Evolutionary conservation across 176 grass and related monocot species (phyloP).

Genomic region (Phyllostachys edulis): DNA sequence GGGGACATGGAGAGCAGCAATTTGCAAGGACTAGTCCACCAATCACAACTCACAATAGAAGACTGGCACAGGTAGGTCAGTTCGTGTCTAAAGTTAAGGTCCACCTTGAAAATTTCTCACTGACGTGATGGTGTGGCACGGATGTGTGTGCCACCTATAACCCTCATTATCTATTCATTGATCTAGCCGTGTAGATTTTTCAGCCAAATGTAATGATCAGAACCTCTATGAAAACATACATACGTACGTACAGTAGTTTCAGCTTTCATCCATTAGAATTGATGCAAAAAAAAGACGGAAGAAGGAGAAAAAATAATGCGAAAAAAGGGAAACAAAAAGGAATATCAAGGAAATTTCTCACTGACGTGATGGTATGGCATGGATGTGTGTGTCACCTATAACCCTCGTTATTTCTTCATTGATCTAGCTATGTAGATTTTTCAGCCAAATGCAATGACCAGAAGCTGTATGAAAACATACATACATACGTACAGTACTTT

Average conservation of each 20-base stretch:
- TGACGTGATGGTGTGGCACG: conserved; percentile 31
- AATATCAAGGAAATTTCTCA: too few relatives aligned
- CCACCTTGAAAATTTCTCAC: conserved; percentile 7
- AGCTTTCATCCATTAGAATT: too few relatives aligned
- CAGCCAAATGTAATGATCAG: background rate
- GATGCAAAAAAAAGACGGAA: too few relatives aligned
- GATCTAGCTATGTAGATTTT: background rate
- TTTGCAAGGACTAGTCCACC: background rate
- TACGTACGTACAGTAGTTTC: background rate
- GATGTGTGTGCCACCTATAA: background rate
- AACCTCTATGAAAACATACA: too few relatives aligned
- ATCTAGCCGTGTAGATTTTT: background rate
- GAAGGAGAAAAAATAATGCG: too few relatives aligned
- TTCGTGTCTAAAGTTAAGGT: conserved; percentile 42
- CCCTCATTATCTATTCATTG: background rate
- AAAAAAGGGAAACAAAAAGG: too few relatives aligned
- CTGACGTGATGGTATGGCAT: conserved; percentile 32
- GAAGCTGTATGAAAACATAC: too few relatives aligned
- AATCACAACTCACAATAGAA: conserved; percentile 9
- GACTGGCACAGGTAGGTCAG: conserved; percentile 22
- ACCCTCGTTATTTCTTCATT: background rate
- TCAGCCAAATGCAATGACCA: background rate
- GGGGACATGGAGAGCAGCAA: background rate
- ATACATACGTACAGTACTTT: background rate
- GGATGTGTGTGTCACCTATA: conserved; percentile 1